Conservation (phyloP, 225 moss, liverwort and hornwort species). For the Marchantia paleacea region DNA sequence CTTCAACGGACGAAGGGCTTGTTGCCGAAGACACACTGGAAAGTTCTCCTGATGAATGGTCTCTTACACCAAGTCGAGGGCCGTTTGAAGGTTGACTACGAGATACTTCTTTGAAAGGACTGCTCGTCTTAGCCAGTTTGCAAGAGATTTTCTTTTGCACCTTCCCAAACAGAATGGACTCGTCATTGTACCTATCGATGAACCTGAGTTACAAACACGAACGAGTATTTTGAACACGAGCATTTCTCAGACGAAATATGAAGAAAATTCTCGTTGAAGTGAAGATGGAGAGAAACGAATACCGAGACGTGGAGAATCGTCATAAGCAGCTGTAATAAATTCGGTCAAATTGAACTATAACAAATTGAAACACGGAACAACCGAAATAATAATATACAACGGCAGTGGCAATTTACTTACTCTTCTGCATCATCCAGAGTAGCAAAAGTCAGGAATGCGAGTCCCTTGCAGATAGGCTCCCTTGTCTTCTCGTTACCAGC, state of each 20-base stretch:
- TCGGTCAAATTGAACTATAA: too few species aligned
- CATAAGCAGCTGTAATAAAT: background rate
- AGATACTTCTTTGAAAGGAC: slow-evolving; percentile 52
- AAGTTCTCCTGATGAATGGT: slow-evolving; percentile 14
- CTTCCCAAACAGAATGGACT: slow-evolving; percentile 68
- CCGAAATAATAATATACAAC: background rate
- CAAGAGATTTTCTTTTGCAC: slow-evolving; percentile 67
- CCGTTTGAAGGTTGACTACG: slow-evolving; percentile 27
- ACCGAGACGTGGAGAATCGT: background rate
- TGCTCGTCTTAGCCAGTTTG: slow-evolving; percentile 66
- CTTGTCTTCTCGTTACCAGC: slow-evolving; percentile 81
- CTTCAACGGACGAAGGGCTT: slow-evolving; percentile 6
- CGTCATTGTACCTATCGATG: slow-evolving; percentile 51
- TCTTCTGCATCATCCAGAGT: slow-evolving; percentile 59
- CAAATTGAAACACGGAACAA: background rate
- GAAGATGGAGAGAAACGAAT: too few species aligned
- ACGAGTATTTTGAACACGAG: too few species aligned
- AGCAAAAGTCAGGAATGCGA: slow-evolving; percentile 86
- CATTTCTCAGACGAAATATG: too few species aligned
- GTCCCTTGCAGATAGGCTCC: slow-evolving; percentile 91
- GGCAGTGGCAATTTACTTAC: slow-evolving; percentile 40
- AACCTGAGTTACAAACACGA: slow-evolving; percentile 49
- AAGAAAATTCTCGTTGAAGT: too few species aligned
- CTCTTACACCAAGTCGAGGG: slow-evolving; percentile 62
- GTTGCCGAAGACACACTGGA: slow-evolving; percentile 4